Percentiles rank a stretch among this genome's conserved stretches.
phyloP scores from a whole-genome alignment of 192 early-diverging fungal genomes.

The Spizellomyces sp. region DNA sequence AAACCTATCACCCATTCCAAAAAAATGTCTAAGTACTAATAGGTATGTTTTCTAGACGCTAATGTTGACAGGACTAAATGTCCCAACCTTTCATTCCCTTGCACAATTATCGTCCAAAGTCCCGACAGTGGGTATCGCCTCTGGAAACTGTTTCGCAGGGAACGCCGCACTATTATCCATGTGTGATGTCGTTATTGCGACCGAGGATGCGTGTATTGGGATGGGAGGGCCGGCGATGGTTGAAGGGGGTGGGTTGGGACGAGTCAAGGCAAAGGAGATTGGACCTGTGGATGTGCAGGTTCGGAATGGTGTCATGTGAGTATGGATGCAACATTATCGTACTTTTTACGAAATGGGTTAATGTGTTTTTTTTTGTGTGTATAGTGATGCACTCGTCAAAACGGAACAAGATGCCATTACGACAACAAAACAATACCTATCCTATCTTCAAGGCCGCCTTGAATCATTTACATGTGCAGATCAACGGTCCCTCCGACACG shows the following conservation, averaged over 20 bases:
- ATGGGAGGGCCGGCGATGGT: conserved; percentile 37
- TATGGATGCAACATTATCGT: too few species aligned
- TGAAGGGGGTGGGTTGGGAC: conserved; percentile 33
- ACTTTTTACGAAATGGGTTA: too few species aligned
- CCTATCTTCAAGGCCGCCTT: background rate
- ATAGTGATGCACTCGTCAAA: conserved; percentile 7
- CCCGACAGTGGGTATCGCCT: conserved; percentile 22
- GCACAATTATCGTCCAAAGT: conserved; percentile 2
- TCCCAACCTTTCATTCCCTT: background rate
- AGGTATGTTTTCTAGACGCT: background rate
- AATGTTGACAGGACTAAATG: conserved; percentile 1
- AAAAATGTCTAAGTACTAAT: too few species aligned
- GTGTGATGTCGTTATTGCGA: conserved; percentile 18
- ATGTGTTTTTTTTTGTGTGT: too few species aligned
- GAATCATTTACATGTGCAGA: background rate
- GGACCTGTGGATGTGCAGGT: conserved; percentile 22
- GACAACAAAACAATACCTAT: conserved; percentile 3
- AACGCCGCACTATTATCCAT: conserved; percentile 22
- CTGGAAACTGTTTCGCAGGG: conserved; percentile 27
- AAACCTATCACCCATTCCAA: too few species aligned
- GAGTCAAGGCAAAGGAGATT: conserved; percentile 24
- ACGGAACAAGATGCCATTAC: conserved; percentile 8
- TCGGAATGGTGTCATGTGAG: conserved; percentile 19
- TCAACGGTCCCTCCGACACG: conserved; percentile 7
- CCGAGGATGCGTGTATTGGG: conserved; percentile 12